phyloP scores from a whole-genome alignment of 805 yeast species.

The Saccharomycodes ludwigii region DNA sequence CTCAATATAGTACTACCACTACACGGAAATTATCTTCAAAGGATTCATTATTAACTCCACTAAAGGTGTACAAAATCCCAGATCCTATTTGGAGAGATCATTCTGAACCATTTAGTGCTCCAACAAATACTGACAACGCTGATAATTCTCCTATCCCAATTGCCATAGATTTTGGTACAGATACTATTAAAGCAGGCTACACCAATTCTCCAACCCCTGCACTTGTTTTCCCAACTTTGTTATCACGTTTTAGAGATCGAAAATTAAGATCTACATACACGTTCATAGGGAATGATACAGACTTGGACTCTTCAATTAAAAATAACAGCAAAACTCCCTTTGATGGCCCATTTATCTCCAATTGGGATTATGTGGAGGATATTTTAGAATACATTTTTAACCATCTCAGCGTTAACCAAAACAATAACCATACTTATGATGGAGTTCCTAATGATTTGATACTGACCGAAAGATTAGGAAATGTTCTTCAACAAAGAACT shows the following conservation, averaged over 20 bases:
- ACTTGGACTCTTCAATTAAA: conserved; percentile 54
- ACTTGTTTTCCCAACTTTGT: conserved; percentile 53
- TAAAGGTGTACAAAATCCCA: conserved; percentile 15
- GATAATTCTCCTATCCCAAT: conserved; percentile 43
- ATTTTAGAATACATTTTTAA: conserved; percentile 75
- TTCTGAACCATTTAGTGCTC: conserved; percentile 22
- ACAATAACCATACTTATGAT: too few species aligned
- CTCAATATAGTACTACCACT: too few species aligned
- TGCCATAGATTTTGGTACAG: conserved; percentile 78
- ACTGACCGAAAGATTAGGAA: conserved; percentile 65
- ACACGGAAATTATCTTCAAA: too few species aligned
- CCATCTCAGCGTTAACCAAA: conserved; percentile 54
- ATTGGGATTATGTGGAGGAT: conserved; percentile 84
- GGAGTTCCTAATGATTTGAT: conserved; percentile 67
- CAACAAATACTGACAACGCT: conserved; percentile 13
- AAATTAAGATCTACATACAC: conserved; percentile 49
- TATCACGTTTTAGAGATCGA: conserved; percentile 72
- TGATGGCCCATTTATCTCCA: conserved; percentile 77
- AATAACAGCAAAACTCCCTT: conserved; percentile 66
- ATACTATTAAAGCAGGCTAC: conserved; percentile 46
- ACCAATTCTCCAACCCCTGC: conserved; percentile 36
- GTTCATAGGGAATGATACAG: conserved; percentile 73
- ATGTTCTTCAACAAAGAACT: conserved; percentile 56
- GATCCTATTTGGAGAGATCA: conserved; percentile 20
- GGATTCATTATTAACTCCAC: conserved; percentile 19